Percentiles rank a stretch among this genome's conserved stretches.
Conservation (phyloP, 2,329 filamentous ascomycete genomes). For the Diplodia seriata region DNA sequence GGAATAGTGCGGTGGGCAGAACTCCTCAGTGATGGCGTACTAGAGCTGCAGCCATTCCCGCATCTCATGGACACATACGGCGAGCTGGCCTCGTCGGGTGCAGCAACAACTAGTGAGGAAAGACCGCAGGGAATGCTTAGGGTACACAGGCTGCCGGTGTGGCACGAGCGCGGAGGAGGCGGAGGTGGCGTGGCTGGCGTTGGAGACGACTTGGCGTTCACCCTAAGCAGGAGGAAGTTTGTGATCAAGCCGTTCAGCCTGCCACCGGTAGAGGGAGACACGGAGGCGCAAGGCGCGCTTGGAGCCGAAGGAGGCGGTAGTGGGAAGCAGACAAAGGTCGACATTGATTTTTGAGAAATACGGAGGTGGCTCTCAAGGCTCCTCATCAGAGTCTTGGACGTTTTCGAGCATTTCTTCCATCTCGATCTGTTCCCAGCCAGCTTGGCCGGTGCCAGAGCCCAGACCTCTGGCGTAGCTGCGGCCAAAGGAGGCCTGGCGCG, state of each 20-base stretch:
- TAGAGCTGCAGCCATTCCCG: constrained; percentile 81
- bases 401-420: constrained; percentile 64
- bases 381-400: constrained; percentile 37
- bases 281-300: constrained; percentile 60
- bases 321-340: constrained; percentile 60
- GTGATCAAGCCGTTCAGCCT: constrained; percentile 88
- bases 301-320: constrained; percentile 51
- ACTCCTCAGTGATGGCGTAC: constrained; percentile 79
- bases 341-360: constrained; percentile 73
- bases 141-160: constrained; percentile 81
- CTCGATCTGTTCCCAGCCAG: constrained; percentile 68
- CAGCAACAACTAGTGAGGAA: constrained; percentile 69
- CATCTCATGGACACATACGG: constrained; percentile 59
- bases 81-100: constrained; percentile 50
- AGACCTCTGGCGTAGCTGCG: constrained; percentile 63
- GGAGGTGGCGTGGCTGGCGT: constrained; percentile 67
- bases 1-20: constrained; percentile 88
- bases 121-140: constrained; percentile 85
- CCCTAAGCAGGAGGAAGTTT: constrained; percentile 81
- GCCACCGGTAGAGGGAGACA: constrained; percentile 82
- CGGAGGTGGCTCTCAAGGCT: constrained; percentile 8
- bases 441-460: constrained; percentile 58
- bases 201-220: constrained; percentile 89
- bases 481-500: constrained; percentile 58
- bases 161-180: constrained; percentile 87